Conservation (phyloP, 345 rosid species). For the Streptanthus diversifolius region DNA sequence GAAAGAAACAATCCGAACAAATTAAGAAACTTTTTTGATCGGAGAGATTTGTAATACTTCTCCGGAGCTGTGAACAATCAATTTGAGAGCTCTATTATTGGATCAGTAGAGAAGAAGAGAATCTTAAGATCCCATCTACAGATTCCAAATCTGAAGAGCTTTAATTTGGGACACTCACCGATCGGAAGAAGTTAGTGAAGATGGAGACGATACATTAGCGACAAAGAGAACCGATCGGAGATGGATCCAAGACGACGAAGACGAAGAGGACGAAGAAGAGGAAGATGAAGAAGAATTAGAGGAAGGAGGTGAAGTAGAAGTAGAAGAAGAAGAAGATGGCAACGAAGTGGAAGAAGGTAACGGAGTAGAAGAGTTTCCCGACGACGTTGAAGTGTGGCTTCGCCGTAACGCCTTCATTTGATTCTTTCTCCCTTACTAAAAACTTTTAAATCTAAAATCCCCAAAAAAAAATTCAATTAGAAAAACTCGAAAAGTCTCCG, state of each 20-base stretch:
- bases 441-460: neutral
- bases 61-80: neutral
- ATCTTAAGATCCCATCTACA: slow-evolving; percentile 23
- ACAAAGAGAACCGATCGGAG: slow-evolving; percentile 86
- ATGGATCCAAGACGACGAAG: slow-evolving; percentile 65
- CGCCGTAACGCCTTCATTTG: slow-evolving; percentile 87
- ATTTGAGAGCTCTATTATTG: neutral
- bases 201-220: slow-evolving; percentile 82
- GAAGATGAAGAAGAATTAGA: slow-evolving; percentile 37
- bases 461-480: neutral
- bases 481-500: neutral
- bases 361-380: slow-evolving; percentile 49
- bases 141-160: slow-evolving; percentile 18
- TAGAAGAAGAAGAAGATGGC: slow-evolving; percentile 42
- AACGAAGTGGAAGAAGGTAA: slow-evolving; percentile 45
- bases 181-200: slow-evolving; percentile 69
- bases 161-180: slow-evolving; percentile 53
- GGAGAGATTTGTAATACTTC: neutral
- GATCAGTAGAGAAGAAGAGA: neutral
- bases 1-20: neutral
- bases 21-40: neutral
- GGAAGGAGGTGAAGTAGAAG: slow-evolving; percentile 36
- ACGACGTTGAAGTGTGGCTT: slow-evolving; percentile 71
- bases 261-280: slow-evolving; percentile 42
- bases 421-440: neutral